phyloP scores from a whole-genome alignment of 2,329 filamentous ascomycete genomes.

The Cladobotryum protrusum region DNA sequence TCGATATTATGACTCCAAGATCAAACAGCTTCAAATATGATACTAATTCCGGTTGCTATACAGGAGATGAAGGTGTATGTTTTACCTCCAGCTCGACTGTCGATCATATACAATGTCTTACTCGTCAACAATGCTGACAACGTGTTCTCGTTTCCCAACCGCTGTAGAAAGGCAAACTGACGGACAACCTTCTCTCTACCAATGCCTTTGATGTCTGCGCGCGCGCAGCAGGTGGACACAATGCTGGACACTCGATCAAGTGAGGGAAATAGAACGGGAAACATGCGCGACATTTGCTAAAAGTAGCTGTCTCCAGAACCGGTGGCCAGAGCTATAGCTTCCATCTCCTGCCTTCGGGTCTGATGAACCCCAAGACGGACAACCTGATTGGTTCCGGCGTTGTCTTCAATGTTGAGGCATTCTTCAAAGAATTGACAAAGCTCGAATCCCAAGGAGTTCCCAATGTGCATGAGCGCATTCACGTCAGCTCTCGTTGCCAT shows the following conservation, averaged over 20 bases:
- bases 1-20: too few species aligned
- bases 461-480: conserved; percentile 36
- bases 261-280: too few species aligned
- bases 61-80: too few species aligned
- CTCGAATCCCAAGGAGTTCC: conserved; percentile 26
- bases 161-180: conserved; percentile 29
- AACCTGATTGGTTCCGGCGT: too few species aligned
- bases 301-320: conserved; percentile 9
- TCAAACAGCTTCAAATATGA: too few species aligned
- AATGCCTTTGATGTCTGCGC: conserved; percentile 9
- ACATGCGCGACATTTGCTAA: too few species aligned
- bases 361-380: conserved; percentile 53
- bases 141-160: too few species aligned
- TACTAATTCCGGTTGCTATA: too few species aligned
- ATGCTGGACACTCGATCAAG: conserved; percentile 17
- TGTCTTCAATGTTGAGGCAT: conserved; percentile 14
- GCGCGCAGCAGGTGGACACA: conserved; percentile 23
- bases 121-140: too few species aligned
- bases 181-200: conserved; percentile 25
- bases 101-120: too few species aligned
- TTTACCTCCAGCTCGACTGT: too few species aligned
- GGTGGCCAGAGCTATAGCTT: conserved; percentile 39
- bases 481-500: conserved; percentile 58
- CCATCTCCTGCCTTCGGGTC: conserved; percentile 61
- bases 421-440: conserved; percentile 36